A percentile compares a stretch with the other conserved stretches of the same genome.
These are phyloP conservation scores for Aspergillus amoenus DNA, from an alignment of 2,329 filamentous ascomycete genomes.

Conservation along the genomic window DNA sequence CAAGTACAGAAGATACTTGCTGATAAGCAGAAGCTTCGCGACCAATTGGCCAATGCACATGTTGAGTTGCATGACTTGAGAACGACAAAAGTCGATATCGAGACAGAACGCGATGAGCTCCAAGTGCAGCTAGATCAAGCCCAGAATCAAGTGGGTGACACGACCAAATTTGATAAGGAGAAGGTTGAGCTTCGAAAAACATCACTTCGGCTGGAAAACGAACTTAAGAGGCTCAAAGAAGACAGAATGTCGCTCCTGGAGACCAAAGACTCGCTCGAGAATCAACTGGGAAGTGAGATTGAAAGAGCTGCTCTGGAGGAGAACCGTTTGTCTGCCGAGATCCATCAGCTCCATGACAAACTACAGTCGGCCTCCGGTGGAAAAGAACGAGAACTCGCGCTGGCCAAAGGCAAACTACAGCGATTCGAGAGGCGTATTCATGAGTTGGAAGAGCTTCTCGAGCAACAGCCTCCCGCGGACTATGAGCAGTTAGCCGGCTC, in stretches of 20 bases:
- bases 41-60: slow-evolving; percentile 60
- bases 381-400: slow-evolving; percentile 49
- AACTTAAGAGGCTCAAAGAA: slow-evolving; percentile 64
- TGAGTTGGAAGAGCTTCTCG: slow-evolving; percentile 53
- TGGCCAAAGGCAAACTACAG: slow-evolving; percentile 61
- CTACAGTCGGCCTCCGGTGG: slow-evolving; percentile 40
- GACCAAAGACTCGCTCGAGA: slow-evolving; percentile 60
- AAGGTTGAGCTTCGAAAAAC: slow-evolving; percentile 66
- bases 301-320: slow-evolving; percentile 67
- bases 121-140: slow-evolving; percentile 59
- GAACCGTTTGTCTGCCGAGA: slow-evolving; percentile 54
- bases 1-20: slow-evolving; percentile 57
- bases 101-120: slow-evolving; percentile 67
- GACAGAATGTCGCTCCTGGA: slow-evolving; percentile 60
- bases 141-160: slow-evolving; percentile 57
- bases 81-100: slow-evolving; percentile 56
- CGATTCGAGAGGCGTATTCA: slow-evolving; percentile 60
- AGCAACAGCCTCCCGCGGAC: slow-evolving; percentile 51
- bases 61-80: slow-evolving; percentile 61
- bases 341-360: slow-evolving; percentile 54
- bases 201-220: slow-evolving; percentile 67
- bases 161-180: slow-evolving; percentile 65
- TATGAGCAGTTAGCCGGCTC: slow-evolving; percentile 33
- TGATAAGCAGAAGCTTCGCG: slow-evolving; percentile 65
- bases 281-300: slow-evolving; percentile 64